Evolutionary conservation across 352 stramenopile species (phyloP).

Genomic region (Phytophthora citrophthora): DNA sequence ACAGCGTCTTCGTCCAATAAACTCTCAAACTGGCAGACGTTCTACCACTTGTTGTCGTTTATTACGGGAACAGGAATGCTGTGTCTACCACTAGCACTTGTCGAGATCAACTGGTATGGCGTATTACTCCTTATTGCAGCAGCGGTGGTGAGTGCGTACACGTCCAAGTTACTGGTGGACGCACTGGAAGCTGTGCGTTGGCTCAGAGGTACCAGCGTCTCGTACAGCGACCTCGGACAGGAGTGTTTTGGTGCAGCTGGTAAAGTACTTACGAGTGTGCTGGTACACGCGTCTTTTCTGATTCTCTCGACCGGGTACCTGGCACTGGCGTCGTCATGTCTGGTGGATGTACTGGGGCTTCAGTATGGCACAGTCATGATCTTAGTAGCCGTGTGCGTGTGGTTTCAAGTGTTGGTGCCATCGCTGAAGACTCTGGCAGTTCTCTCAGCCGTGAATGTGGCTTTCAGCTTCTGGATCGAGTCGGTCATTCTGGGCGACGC

Average conservation of each 20-base stretch:
- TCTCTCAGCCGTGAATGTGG: conserved; percentile 78
- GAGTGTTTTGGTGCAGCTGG: conserved; percentile 66
- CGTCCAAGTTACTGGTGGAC: conserved; percentile 69
- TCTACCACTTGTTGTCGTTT: conserved; percentile 78
- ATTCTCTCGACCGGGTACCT: conserved; percentile 68
- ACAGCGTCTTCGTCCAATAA: conserved; percentile 19
- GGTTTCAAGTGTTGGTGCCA: conserved; percentile 72
- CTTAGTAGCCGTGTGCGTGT: conserved; percentile 56
- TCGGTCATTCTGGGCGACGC: conserved; percentile 82
- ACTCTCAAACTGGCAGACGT: conserved; percentile 68
- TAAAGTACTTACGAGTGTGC: conserved; percentile 42
- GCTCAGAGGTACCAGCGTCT: conserved; percentile 65
- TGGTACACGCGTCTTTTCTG: conserved; percentile 68
- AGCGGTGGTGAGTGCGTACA: conserved; percentile 61
- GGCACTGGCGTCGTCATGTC: conserved; percentile 59
- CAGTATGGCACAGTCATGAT: conserved; percentile 61
- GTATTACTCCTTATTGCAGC: conserved; percentile 65
- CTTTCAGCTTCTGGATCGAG: conserved; percentile 82
- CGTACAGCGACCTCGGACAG: conserved; percentile 72
- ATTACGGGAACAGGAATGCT: conserved; percentile 79
- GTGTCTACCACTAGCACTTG: conserved; percentile 71
- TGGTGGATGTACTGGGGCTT: conserved; percentile 65
- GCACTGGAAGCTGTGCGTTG: conserved; percentile 76
- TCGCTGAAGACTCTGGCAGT: conserved; percentile 64
- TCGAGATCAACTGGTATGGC: conserved; percentile 84